phyloP scores from a whole-genome alignment of 106 monocot species.

The Allium sativum region DNA sequence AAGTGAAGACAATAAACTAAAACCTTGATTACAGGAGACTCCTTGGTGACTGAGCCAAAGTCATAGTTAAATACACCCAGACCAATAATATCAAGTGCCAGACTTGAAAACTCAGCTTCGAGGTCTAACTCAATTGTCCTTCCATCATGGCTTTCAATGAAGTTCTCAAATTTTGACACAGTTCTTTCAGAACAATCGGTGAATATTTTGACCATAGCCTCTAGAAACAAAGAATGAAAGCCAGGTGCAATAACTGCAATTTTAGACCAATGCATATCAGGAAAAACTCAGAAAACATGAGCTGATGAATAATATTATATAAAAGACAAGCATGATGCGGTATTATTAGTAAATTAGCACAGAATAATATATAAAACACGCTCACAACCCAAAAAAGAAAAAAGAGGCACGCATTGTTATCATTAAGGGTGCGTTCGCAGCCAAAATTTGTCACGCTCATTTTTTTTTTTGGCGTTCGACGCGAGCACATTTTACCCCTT shows the following conservation, averaged over 20 bases:
- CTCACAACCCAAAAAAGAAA: no score
- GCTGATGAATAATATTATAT: no score
- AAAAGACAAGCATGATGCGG: no score
- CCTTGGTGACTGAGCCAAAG: conserved; percentile 87
- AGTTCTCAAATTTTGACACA: conserved; percentile 66
- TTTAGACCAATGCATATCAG: no score
- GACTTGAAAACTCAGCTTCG: conserved; percentile 96
- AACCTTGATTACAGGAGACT: conserved; percentile 99
- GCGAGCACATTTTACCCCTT: no score
- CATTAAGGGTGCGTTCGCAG: no score
- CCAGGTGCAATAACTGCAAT: conserved; percentile 92
- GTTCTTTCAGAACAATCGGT: conserved; percentile 79
- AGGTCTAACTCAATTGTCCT: conserved; percentile 75
- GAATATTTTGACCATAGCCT: conserved; percentile 85
- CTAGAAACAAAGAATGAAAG: conserved; percentile 86
- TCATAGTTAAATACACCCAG: conserved; percentile 97
- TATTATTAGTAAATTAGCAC: no score
- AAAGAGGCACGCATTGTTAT: no score
- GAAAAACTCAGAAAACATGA: no score
- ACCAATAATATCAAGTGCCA: conserved; percentile 96
- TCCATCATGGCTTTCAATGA: conserved; percentile 21
- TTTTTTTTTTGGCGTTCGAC: no score
- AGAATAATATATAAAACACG: no score
- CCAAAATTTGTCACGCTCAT: no score
- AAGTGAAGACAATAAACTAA: neutral